These are phyloP conservation scores for Myriosclerotinia scirpicola DNA, from an alignment of 2,329 filamentous ascomycete genomes.

Conservation along the genomic window DNA sequence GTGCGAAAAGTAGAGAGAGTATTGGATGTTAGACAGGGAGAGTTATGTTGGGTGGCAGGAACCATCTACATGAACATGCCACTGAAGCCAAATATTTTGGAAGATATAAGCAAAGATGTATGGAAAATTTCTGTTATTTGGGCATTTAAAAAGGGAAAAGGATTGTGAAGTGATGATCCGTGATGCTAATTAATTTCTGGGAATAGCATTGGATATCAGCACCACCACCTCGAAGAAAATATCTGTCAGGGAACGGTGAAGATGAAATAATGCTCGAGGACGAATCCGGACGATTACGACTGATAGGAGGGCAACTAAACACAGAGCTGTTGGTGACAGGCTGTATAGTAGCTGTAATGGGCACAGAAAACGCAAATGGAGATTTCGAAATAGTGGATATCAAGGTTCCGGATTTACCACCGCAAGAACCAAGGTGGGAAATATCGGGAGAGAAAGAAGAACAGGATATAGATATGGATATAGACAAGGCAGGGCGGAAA, in stretches of 20 bases:
- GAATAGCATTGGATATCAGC: slow-evolving; percentile 84
- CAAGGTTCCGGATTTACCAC: slow-evolving; percentile 81
- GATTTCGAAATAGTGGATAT: slow-evolving; percentile 92
- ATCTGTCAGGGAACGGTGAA: slow-evolving; percentile 59
- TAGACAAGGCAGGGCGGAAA: slow-evolving; percentile 45
- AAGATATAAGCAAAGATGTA: slow-evolving; percentile 92
- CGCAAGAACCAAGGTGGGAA: slow-evolving; percentile 79
- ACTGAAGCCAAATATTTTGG: slow-evolving; percentile 91
- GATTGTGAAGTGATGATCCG: background rate
- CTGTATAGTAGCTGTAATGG: slow-evolving; percentile 90
- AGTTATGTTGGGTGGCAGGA: slow-evolving; percentile 92
- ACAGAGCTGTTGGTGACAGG: slow-evolving; percentile 80
- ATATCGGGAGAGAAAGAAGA: slow-evolving; percentile 55
- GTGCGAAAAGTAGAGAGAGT: slow-evolving; percentile 81
- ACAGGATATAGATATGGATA: slow-evolving; percentile 60
- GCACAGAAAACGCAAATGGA: slow-evolving; percentile 87
- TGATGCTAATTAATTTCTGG: background rate
- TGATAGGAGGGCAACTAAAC: slow-evolving; percentile 70
- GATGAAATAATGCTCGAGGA: slow-evolving; percentile 87
- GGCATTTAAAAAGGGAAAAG: background rate
- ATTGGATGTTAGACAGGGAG: slow-evolving; percentile 90
- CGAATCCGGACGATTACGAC: slow-evolving; percentile 82
- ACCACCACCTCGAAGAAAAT: slow-evolving; percentile 74
- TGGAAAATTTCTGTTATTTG: slow-evolving; percentile 32
- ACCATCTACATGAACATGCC: slow-evolving; percentile 98